Conservation (phyloP, 2,329 filamentous ascomycete species). For the Thielaviopsis euricoi region DNA sequence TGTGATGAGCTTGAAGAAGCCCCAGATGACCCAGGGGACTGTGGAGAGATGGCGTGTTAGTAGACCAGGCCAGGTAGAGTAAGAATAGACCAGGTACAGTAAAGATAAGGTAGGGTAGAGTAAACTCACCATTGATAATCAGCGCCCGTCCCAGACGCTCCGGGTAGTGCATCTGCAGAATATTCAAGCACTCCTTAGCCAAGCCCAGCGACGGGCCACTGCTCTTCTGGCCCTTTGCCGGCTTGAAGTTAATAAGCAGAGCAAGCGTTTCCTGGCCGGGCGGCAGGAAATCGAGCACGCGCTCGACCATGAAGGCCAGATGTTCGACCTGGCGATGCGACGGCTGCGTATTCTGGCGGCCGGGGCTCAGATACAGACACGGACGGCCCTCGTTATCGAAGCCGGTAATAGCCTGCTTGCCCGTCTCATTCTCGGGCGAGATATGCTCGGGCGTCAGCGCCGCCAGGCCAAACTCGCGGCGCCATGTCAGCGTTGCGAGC, state of each 20-base stretch:
- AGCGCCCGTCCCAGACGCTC: conserved; percentile 79
- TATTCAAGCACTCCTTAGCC: conserved; percentile 70
- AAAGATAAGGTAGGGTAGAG: no score
- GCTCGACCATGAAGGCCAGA: conserved; percentile 89
- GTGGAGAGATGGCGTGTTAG: no score
- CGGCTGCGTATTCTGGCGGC: conserved; percentile 79
- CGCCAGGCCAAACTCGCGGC: conserved; percentile 74
- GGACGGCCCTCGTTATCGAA: conserved; percentile 76
- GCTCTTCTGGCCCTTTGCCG: conserved; percentile 57
- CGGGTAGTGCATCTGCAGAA: conserved; percentile 90
- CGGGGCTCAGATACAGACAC: conserved; percentile 80
- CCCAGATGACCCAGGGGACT: conserved; percentile 81
- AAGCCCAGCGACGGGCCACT: conserved; percentile 56
- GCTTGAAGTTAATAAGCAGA: conserved; percentile 82
- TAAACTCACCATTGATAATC: conserved; percentile 62
- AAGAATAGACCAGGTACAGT: no score
- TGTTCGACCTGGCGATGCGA: conserved; percentile 82
- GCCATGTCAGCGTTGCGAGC: conserved; percentile 68
- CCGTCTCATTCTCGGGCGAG: conserved; percentile 85
- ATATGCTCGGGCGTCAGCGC: conserved; percentile 74
- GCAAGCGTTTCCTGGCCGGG: conserved; percentile 74
- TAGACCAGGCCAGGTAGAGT: no score
- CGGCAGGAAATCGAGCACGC: conserved; percentile 73
- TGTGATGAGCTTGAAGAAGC: conserved; percentile 91
- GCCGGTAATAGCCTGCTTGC: conserved; percentile 81